Evolutionary conservation across 2,329 filamentous ascomycete genomes (phyloP).

Genomic region (Ophiostoma angusticollis): DNA sequence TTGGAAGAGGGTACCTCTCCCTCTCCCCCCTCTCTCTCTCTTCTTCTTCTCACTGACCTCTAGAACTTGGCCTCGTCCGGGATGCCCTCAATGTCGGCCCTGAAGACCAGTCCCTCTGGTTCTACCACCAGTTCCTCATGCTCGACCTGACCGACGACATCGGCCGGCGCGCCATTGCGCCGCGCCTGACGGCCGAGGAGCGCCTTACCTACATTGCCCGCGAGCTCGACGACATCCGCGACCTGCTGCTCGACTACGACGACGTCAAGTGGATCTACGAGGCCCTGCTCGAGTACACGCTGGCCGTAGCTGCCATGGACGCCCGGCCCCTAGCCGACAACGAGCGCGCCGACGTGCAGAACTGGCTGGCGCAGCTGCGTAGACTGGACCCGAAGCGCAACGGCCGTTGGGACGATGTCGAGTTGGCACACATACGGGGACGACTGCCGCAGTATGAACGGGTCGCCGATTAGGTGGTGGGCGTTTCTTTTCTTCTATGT

Average conservation of each 20-base stretch:
- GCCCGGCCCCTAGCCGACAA: constrained; percentile 25
- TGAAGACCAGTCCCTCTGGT: constrained; percentile 93
- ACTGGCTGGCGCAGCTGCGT: constrained; percentile 53
- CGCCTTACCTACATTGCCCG: constrained; percentile 51
- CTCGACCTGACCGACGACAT: constrained; percentile 45
- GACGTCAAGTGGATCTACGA: constrained; percentile 78
- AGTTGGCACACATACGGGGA: constrained; percentile 23
- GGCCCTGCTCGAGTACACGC: constrained; percentile 62
- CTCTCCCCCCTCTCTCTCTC: background rate
- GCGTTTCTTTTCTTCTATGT: too few relatives aligned
- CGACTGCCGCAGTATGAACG: constrained; percentile 9
- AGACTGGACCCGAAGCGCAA: constrained; percentile 60
- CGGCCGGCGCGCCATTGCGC: constrained; percentile 46
- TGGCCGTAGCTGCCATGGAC: constrained; percentile 43
- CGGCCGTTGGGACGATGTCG: constrained; percentile 64
- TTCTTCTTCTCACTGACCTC: background rate
- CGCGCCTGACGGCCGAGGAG: constrained; percentile 47
- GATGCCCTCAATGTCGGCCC: constrained; percentile 77
- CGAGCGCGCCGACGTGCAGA: constrained; percentile 33
- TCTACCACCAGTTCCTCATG: constrained; percentile 85
- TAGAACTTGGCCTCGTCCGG: constrained; percentile 63
- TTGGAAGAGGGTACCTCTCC: constrained; percentile 49
- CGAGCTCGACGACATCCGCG: constrained; percentile 63
- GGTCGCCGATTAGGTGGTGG: too few relatives aligned
- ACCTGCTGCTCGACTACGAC: constrained; percentile 46